phyloP scores from a whole-genome alignment of 1,284 basidiomycete genomes.

The Irpex sp. region DNA sequence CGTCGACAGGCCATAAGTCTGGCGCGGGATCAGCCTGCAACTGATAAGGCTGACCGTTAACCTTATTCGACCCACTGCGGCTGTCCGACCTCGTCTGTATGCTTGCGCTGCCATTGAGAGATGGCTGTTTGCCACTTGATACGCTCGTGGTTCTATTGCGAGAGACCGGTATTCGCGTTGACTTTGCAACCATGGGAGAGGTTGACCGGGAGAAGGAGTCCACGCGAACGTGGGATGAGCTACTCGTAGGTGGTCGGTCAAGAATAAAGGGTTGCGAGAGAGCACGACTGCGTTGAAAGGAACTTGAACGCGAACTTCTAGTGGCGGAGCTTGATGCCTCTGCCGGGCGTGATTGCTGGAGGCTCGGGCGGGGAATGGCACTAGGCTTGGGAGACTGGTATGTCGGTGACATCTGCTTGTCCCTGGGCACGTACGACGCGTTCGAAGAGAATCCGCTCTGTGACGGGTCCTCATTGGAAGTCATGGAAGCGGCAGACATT shows the following conservation, averaged over 20 bases:
- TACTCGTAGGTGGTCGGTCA: conserved; percentile 24
- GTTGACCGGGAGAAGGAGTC: conserved; percentile 29
- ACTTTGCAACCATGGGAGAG: conserved; percentile 33
- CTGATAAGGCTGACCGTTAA: conserved; percentile 12
- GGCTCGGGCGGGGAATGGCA: conserved; percentile 43
- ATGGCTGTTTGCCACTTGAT: conserved; percentile 31
- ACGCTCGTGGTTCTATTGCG: conserved; percentile 38
- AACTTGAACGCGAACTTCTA: conserved; percentile 9
- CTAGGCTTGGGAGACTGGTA: conserved; percentile 30
- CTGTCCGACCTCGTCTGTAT: conserved; percentile 10
- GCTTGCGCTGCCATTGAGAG: conserved; percentile 5
- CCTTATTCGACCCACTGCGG: conserved; percentile 10
- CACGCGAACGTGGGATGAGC: conserved; percentile 18
- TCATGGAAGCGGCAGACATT: conserved; percentile 65
- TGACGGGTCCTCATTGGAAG: conserved; percentile 39
- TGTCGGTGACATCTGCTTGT: conserved; percentile 18
- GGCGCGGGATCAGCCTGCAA: conserved; percentile 9
- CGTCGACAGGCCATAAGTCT: conserved; percentile 23
- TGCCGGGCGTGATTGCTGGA: conserved; percentile 28
- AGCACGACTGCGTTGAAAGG: conserved; percentile 42
- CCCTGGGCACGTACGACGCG: conserved; percentile 15
- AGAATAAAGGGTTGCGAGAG: conserved; percentile 53
- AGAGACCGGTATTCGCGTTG: conserved; percentile 46
- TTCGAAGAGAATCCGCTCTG: conserved; percentile 18
- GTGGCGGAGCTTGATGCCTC: conserved; percentile 15